Evolutionary conservation across 1,284 basidiomycete genomes (phyloP).

Genomic region (Ceratorhiza oryzae-sativae): DNA sequence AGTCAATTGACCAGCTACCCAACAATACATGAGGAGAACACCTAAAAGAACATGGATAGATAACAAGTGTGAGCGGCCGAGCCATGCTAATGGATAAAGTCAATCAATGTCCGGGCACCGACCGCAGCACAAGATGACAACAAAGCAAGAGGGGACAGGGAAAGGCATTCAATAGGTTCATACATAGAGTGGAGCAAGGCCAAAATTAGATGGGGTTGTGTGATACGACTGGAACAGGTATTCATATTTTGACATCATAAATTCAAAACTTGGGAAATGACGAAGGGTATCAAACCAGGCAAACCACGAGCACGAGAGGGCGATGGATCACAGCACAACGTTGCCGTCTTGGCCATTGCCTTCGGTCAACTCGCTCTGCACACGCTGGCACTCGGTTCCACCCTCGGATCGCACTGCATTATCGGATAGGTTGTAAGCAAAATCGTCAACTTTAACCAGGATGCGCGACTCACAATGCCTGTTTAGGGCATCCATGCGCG

Average conservation of each 20-base stretch:
- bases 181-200: constrained; percentile 13
- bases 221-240: not conserved
- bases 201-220: constrained; percentile 3
- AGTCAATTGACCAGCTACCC: constrained; percentile 1
- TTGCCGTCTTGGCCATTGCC: not conserved
- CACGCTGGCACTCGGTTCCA: constrained; percentile 58
- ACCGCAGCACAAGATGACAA: not conserved
- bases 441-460: constrained; percentile 18
- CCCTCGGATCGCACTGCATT: constrained; percentile 62
- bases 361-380: constrained; percentile 37
- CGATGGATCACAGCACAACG: constrained; percentile 14
- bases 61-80: not conserved
- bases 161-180: constrained; percentile 9
- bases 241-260: constrained; percentile 19
- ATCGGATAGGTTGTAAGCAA: constrained; percentile 17
- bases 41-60: constrained; percentile 30
- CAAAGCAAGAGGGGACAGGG: not conserved
- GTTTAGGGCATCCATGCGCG: constrained; percentile 80
- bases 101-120: constrained; percentile 12
- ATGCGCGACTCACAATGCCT: constrained; percentile 66
- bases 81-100: constrained; percentile 1
- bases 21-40: constrained; percentile 13
- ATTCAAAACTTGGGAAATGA: not conserved
- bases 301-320: not conserved
- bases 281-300: constrained; percentile 6